Evolutionary conservation across 495 filamentous ascomycete genomes (phyloP).

Genomic region (Durotheca rogersii): DNA sequence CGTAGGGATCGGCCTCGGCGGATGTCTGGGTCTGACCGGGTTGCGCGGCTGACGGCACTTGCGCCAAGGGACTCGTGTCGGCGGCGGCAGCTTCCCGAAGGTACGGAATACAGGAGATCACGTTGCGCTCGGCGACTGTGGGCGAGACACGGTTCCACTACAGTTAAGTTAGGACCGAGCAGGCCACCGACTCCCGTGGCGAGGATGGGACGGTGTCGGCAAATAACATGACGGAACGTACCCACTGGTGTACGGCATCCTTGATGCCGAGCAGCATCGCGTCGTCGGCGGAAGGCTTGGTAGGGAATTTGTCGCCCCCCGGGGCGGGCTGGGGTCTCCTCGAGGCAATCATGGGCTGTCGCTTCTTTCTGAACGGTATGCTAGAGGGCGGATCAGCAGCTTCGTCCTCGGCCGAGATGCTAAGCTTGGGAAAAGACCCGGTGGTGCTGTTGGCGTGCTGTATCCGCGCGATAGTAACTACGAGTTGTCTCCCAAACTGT

Average conservation of each 20-base stretch:
- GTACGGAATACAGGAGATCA: conserved; percentile 84
- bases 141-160: conserved; percentile 84
- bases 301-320: conserved; percentile 5
- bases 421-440: conserved; percentile 9
- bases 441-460: conserved; percentile 20
- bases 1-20: conserved; percentile 70
- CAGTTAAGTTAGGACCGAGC: conserved; percentile 12
- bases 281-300: conserved; percentile 26
- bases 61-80: conserved; percentile 13
- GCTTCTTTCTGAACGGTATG: conserved; percentile 17
- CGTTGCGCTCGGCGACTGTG: conserved; percentile 83
- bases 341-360: conserved; percentile 11
- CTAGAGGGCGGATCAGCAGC: conserved; percentile 16
- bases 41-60: conserved; percentile 35
- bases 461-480: conserved; percentile 30
- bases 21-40: conserved; percentile 53
- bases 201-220: background rate
- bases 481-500: conserved; percentile 35
- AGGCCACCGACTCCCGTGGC: background rate
- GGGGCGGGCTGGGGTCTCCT: conserved; percentile 14
- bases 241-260: conserved; percentile 91
- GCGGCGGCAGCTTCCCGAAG: conserved; percentile 68
- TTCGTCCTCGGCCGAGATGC: conserved; percentile 16
- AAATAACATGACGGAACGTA: conserved; percentile 41
- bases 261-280: conserved; percentile 89